These are phyloP conservation scores for Dipodascopsis tothii DNA, from an alignment of 805 yeast species.

Conservation along the genomic window DNA sequence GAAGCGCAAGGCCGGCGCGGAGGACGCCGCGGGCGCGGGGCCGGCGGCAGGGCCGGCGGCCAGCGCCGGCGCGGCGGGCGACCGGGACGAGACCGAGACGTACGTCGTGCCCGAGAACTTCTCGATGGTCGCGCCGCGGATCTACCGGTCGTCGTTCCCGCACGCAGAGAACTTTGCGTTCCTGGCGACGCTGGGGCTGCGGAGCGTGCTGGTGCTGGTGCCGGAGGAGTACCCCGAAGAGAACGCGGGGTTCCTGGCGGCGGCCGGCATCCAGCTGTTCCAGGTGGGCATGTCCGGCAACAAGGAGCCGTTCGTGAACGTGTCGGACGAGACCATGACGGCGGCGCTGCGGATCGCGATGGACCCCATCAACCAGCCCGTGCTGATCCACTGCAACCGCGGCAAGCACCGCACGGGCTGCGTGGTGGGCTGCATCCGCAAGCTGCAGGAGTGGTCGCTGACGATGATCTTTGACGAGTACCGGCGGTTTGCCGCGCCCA, in stretches of 20 bases:
- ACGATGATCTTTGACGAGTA: conserved; percentile 95
- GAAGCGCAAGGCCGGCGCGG: no score
- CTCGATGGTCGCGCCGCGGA: conserved; percentile 66
- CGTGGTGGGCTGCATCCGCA: conserved; percentile 81
- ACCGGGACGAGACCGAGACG: no score
- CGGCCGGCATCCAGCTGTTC: conserved; percentile 58
- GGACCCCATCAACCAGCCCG: conserved; percentile 83
- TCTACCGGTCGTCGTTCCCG: conserved; percentile 87
- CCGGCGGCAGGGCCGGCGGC: conserved; percentile 1
- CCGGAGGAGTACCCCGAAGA: conserved; percentile 88
- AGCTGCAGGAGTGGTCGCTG: conserved; percentile 85
- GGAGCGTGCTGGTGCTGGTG: conserved; percentile 71
- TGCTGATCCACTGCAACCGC: conserved; percentile 87
- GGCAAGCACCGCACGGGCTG: conserved; percentile 98
- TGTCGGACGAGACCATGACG: conserved; percentile 59
- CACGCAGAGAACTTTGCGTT: conserved; percentile 73
- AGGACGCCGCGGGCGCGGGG: conserved; percentile 2
- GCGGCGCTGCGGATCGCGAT: conserved; percentile 73
- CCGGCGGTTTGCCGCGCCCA: conserved; percentile 88
- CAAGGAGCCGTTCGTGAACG: conserved; percentile 84
- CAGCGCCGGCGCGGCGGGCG: no score
- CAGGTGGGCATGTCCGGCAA: conserved; percentile 94
- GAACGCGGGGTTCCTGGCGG: conserved; percentile 54
- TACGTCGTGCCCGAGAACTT: conserved; percentile 70
- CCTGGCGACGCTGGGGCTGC: conserved; percentile 53